Base-by-base conservation (phyloP, 805 yeast species). In the Starmerella scarabaei region DNA sequence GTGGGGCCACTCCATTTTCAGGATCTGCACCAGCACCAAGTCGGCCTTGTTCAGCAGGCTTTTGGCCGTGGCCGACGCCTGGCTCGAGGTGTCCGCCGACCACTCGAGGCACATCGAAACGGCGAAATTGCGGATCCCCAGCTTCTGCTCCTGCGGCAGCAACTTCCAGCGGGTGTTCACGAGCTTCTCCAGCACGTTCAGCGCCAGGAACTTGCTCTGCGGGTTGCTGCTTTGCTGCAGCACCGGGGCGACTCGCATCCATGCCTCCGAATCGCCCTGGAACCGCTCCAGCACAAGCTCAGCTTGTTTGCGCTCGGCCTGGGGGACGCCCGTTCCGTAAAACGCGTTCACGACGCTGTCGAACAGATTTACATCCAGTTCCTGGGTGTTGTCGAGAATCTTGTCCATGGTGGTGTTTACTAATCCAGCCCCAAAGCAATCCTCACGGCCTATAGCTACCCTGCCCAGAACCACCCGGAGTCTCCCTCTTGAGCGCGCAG, bases 1-100 rank as follows among this genome's bases (percentile, higher is more conserved):
- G 52, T 78, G 83, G 26, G 99, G 99, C 99, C 99, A 91, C 59
- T 91, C 99, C 63, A 91, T 97, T 56, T 91, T 91, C 55, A 91
- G 73, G 38, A 91, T 78, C 56, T 86, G 93, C 28, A 91, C 98
- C 54, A 91, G 67, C 14, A 97, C 88, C 55, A 91, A 69, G 63
- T 91, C 94, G 53, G 86, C 85, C 61, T 91, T 91, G 65, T 80
- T 83, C 56, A 91, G 83, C 55, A 91, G 69, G 17, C 95, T 77
- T 54, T 77, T 78, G 56, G 84, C 84, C 31, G 71, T 62, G 36
- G 68, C 70, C 56, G 86, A 84, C 24, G 73, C 67, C 8, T 68
- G 64, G 33, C 9, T 15, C 4, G 6, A 7, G 44, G 83, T 93
- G 57, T 82, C 82, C 45, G 83, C 88, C 62, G 94, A 82, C 71